Base-by-base conservation (phyloP, 208 protist genomes). In the Balamuthia mandrillaris region DNA sequence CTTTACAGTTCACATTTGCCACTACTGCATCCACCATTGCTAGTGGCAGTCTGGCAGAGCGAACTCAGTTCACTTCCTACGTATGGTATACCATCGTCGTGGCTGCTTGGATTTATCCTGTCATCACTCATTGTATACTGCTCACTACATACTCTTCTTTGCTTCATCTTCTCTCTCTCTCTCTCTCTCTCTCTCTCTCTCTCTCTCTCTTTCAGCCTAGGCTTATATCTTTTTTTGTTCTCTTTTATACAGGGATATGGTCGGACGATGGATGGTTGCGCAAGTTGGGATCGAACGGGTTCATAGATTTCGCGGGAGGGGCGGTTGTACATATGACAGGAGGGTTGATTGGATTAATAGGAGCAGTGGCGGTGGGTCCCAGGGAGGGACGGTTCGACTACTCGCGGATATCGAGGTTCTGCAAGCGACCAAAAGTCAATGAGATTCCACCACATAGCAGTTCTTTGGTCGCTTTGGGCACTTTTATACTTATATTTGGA, bases 31-130 rank as follows among this genome's bases (percentile, higher is more conserved):
- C 51, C 4, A 54, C 75, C 10, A 82, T 82, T 42, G 51, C 65
- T 29, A 82, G 75, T 42, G 75, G 75, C 9, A 29, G n/a, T 0
- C 21, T 82, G 51, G 75, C 75, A n/a, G 75, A 82, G 51, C 75
- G 75, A 4, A 68, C 56, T 29, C 51, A 82, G 29, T 82, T 82
- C 51, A 82, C 51, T 10, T 82, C 75, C 33, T 82, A 54, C 75
- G 33, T 82, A 6, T 47, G 58, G 24, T 82, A 45, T 1, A 82
- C 75, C 21, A 39, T 12, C 24, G 24, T 82, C 24, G 56, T 82
- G 10, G 51, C 75, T 12, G 75, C 51, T 14, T 82, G 51, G 51
- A 29, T 82, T 27, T 82, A 82, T 41, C 75, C 75, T 27, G n/a
- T 82, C 35, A 65, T 82, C 24, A 52, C 56, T 3, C 75, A 66